Evolutionary conservation across 345 rosid genomes (phyloP), one percentile per base, ranked within the genome.

Genomic region (Gynandropsis gynandra): DNA sequence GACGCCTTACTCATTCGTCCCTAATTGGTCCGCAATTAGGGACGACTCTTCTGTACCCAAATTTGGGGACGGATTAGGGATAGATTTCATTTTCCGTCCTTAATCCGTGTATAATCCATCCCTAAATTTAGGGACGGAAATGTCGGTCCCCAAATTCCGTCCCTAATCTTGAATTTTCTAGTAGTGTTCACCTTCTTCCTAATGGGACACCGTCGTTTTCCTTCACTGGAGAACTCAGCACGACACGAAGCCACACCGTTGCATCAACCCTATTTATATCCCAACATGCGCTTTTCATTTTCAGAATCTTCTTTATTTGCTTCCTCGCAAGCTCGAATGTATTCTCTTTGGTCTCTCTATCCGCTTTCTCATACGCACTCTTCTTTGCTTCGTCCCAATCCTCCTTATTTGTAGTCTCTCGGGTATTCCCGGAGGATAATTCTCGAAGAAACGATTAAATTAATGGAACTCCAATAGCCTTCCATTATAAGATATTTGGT

Each of bases 381-480:
- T 24, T 24, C 18, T 41, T 29, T 16, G 43, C 18, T 16, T 1
- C 5, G 38, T 54, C 59, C 41, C 59, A 54, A 18, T 57, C 36
- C 7, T 20, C 19, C 10, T 31, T 36, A 21, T 40, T 52, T 0
- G 20, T 67, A 0, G 58, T 44, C 3, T 27, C 48, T 16, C 42
- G 42, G 24, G 48, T 39, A 16, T 67, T 60, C n/a, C 61, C 51
- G 76, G 76, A 1, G 52, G 42, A 54, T 11, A 34, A 4, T 4
- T 12, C 14, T 20, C 35, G 13, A 87, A 70, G 50, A 72, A 71
- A 10, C 7, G 46, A 37, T 77, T 77, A 1, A 87, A 67, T 48
- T 83, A n/a, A 93, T 0, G 80, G 96, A 1, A 83, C 73, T 15
- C 96, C 89, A 21, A 87, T 79, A 5, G 93, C 77, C 38, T 54